phyloP scores from a whole-genome alignment of 208 protist species.

The Giardia duodenalis region DNA sequence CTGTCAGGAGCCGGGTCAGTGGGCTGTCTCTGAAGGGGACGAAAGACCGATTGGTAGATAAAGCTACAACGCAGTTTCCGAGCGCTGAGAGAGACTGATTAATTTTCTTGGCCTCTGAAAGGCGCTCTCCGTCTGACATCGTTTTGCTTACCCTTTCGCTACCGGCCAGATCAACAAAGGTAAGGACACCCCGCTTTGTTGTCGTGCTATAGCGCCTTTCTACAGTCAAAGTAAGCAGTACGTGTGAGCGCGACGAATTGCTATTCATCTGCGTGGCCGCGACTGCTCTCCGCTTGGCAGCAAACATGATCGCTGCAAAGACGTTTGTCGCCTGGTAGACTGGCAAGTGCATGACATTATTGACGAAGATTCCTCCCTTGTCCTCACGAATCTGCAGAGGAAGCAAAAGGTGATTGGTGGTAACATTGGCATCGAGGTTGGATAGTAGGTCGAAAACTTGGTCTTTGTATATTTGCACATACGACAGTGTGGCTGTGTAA shows the following conservation, averaged over 20 bases:
- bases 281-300: not conserved
- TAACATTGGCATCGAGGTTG: not conserved
- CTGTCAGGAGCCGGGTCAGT: slow-evolving; percentile 47
- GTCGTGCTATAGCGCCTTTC: not conserved
- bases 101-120: slow-evolving; percentile 54
- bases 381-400: not conserved
- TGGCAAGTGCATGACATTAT: not conserved
- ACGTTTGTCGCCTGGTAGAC: not conserved
- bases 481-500: slow-evolving; percentile 13
- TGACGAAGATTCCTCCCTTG: slow-evolving; percentile 15
- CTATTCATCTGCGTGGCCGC: slow-evolving; percentile 29
- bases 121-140: slow-evolving; percentile 38
- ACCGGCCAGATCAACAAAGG: slow-evolving; percentile 51
- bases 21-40: slow-evolving; percentile 49
- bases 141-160: slow-evolving; percentile 47
- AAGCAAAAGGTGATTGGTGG: not conserved
- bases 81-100: slow-evolving; percentile 54
- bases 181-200: slow-evolving; percentile 1
- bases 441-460: slow-evolving; percentile 29
- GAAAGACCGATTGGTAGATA: slow-evolving; percentile 23
- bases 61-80: slow-evolving; percentile 48
- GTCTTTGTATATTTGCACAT: slow-evolving; percentile 41
- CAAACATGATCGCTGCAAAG: not conserved
- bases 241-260: slow-evolving; percentile 30
- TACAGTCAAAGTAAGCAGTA: not conserved